Base-by-base conservation (phyloP, 768 basidiomycete species). In the Kwoniella botswanensis region DNA sequence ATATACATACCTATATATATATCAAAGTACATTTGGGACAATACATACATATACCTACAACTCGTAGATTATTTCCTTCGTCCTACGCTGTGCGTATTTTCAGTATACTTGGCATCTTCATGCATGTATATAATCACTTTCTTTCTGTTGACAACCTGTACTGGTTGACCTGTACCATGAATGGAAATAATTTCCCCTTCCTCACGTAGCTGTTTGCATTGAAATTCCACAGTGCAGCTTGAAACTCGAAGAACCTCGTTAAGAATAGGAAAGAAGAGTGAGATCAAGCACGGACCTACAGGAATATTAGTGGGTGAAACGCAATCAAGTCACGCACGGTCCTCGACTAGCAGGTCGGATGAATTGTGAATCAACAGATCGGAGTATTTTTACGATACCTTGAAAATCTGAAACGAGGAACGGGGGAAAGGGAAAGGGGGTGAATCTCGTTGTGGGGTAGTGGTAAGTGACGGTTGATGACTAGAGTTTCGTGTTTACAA, bases 351-450 rank as follows among this genome's bases (percentile, higher is more conserved):
- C 5, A 50, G 15, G 17, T 50, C 46, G 46, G 46, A 50, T 50
- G 46, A 15, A 50, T 13, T 15, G 6, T 15, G 46, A 15, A 18
- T 50, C 18, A 35, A 35, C 35, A 35, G 35, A 35, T 50, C 46
- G 13, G 46, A 50, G 46, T 50, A 50, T 50, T 50, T 50, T 50
- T 50, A 50, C 24, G 50, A 52, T 52, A 21, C 15, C 21, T 21
- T 17, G 15, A 52, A 52, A 52, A 55, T 55, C 54, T 55, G 54
- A 55, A 55, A 55, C 58, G 29, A 60, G 26, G 58, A 60, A 43
- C 24, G 58, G 41, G 41, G 58, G 26, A 43, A 60, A 35, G 41
- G 26, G 35, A 29, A 42, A 42, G 18, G 10, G 29, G 13, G 35
- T 11, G 15, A 29, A 55, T 55, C 54, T 55, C 18, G 54, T 50